phyloP scores from a whole-genome alignment of 2,329 filamentous ascomycete genomes.

The Bipolaris zeicola region DNA sequence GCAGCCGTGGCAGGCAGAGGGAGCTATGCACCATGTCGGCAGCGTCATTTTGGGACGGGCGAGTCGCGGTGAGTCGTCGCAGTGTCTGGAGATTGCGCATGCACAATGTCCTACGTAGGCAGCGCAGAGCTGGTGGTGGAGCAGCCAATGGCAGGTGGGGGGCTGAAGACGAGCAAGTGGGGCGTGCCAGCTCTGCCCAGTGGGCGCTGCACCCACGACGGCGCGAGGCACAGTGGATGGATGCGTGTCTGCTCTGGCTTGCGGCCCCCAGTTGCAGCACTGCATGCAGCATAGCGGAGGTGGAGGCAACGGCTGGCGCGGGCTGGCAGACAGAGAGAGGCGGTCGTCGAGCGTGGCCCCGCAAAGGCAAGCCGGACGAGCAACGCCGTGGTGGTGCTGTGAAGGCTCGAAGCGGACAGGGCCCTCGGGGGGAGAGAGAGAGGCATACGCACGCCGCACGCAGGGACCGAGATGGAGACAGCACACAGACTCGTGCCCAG shows the following conservation, averaged over 20 bases:
- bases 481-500: conserved; percentile 22
- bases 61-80: conserved; percentile 29
- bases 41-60: conserved; percentile 15
- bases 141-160: conserved; percentile 18
- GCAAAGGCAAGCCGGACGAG: background rate
- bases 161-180: conserved; percentile 6
- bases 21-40: conserved; percentile 3
- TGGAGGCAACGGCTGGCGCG: conserved; percentile 2
- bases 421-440: background rate
- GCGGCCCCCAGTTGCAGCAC: conserved; percentile 17
- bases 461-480: conserved; percentile 20
- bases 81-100: conserved; percentile 28
- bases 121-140: conserved; percentile 1
- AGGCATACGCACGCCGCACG: conserved; percentile 12
- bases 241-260: conserved; percentile 1
- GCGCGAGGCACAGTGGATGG: background rate
- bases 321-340: background rate
- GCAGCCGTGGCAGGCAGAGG: background rate
- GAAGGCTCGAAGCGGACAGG: background rate
- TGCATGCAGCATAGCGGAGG: conserved; percentile 12
- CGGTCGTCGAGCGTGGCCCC: background rate
- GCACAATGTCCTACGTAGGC: conserved; percentile 24
- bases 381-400: background rate
- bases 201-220: conserved; percentile 16
- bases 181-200: conserved; percentile 2